Conservation (phyloP, 495 filamentous ascomycete species). For the Xylaria cubensis region DNA sequence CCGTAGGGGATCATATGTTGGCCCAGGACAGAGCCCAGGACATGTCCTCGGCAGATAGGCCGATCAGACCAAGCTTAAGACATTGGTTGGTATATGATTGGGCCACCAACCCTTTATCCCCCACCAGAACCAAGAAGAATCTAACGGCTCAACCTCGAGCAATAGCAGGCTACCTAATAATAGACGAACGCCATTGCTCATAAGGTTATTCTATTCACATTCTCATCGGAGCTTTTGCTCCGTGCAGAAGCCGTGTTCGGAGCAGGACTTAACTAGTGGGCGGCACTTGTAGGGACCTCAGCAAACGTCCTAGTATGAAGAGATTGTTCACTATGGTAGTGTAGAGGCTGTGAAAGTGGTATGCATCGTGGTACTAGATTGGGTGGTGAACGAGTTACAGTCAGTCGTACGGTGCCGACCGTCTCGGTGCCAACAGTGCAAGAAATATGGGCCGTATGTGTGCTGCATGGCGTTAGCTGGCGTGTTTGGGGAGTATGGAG, state of each 20-base stretch:
- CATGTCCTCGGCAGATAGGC: constrained; percentile 2
- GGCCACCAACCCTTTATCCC: neutral
- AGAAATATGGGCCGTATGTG: neutral
- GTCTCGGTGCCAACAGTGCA: neutral
- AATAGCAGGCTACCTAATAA: constrained; percentile 4
- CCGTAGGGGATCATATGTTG: neutral
- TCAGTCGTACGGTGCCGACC: neutral
- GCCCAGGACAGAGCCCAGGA: neutral
- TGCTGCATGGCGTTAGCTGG: neutral
- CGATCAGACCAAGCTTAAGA: constrained; percentile 10
- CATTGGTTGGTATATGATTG: constrained; percentile 9
- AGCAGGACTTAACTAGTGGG: neutral
- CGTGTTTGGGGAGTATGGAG: constrained; percentile 6
- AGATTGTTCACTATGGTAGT: neutral
- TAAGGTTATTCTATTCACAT: neutral
- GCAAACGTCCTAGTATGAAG: neutral
- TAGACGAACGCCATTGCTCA: neutral
- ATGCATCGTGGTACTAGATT: neutral
- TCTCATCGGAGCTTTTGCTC: constrained; percentile 15
- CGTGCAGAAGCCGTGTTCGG: neutral
- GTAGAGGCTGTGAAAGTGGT: neutral
- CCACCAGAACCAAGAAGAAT: constrained; percentile 11
- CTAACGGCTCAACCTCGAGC: constrained; percentile 13
- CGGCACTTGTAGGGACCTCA: neutral
- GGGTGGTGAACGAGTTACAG: constrained; percentile 13